phyloP scores from a whole-genome alignment of 352 stramenopile genomes.

The Aphanomyces stellatus region DNA sequence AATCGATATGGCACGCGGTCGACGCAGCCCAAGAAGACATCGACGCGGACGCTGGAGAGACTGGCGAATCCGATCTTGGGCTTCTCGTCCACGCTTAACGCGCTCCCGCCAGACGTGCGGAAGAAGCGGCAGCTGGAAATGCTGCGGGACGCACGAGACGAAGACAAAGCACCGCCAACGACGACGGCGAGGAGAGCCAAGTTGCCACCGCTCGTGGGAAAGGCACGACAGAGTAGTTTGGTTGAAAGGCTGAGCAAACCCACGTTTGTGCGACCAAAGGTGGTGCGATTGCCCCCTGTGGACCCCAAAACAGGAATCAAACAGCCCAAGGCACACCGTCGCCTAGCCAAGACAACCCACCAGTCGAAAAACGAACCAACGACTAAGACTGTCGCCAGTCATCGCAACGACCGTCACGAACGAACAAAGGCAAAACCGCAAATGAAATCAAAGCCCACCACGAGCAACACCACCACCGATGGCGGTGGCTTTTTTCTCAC shows the following conservation, averaged over 20 bases:
- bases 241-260: not conserved
- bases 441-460: not conserved
- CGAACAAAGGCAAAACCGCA: not conserved
- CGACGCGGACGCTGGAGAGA: constrained; percentile 48
- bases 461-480: not conserved
- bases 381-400: too few relatives aligned
- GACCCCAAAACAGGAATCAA: not conserved
- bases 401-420: not conserved
- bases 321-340: not conserved
- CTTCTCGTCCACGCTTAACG: constrained; percentile 51
- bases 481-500: not conserved
- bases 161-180: too few relatives aligned
- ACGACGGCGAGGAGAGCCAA: too few relatives aligned
- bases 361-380: too few relatives aligned
- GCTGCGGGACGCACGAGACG: too few relatives aligned
- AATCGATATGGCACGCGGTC: constrained; percentile 49
- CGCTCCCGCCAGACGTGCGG: constrained; percentile 43
- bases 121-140: constrained; percentile 35
- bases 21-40: constrained; percentile 33
- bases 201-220: not conserved
- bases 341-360: not conserved
- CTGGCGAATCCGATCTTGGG: constrained; percentile 64
- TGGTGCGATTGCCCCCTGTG: not conserved
- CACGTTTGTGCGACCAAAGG: not conserved
- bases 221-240: not conserved